Evolutionary conservation across 208 protist genomes (phyloP).

Genomic region (Phytomonas sp.): DNA sequence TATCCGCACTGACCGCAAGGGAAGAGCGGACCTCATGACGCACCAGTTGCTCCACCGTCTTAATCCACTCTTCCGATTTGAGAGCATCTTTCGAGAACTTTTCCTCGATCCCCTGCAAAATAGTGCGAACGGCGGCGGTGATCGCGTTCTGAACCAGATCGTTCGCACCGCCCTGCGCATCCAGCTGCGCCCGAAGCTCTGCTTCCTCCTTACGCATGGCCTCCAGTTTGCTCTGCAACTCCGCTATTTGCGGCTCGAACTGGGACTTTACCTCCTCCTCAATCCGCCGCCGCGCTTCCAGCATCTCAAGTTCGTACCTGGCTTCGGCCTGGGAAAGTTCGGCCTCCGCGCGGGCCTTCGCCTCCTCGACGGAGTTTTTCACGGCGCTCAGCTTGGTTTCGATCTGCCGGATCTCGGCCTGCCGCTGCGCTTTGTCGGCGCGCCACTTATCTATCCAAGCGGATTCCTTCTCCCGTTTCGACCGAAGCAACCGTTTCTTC

Average conservation of each 20-base stretch:
- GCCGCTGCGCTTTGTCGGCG: constrained; percentile 56
- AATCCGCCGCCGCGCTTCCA: constrained; percentile 27
- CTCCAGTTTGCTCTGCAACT: constrained; percentile 24
- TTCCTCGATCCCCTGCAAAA: constrained; percentile 40
- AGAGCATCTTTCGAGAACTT: constrained; percentile 28
- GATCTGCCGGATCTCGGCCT: constrained; percentile 59
- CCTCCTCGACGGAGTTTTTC: constrained; percentile 40
- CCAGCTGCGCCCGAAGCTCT: constrained; percentile 36
- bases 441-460: constrained; percentile 53
- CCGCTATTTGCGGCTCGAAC: constrained; percentile 42
- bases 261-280: constrained; percentile 40
- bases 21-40: constrained; percentile 58
- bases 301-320: constrained; percentile 36
- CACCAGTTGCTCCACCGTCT: constrained; percentile 44
- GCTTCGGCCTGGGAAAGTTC: constrained; percentile 41
- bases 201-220: constrained; percentile 38
- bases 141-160: constrained; percentile 45
- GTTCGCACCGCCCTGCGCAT: constrained; percentile 21
- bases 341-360: constrained; percentile 37
- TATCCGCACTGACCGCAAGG: constrained; percentile 52
- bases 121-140: constrained; percentile 37
- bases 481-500: constrained; percentile 44
- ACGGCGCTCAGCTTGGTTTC: constrained; percentile 41
- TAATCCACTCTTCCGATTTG: constrained; percentile 34
- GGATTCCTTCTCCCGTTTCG: constrained; percentile 37